Conservation (phyloP, 805 yeast genomes). For the Suhomyces vadensis region DNA sequence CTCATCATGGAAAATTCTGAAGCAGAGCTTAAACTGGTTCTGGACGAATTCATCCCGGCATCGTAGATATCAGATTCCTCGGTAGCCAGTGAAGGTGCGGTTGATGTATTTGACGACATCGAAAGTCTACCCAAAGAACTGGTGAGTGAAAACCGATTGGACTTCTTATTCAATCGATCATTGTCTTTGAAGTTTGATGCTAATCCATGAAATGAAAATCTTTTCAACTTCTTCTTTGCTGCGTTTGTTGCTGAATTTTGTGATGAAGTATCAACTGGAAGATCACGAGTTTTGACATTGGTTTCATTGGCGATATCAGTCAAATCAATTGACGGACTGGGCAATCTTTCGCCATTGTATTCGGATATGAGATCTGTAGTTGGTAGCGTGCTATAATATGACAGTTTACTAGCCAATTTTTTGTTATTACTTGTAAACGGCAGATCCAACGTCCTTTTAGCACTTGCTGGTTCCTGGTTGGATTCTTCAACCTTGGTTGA, state of each 20-base stretch:
- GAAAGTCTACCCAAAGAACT: conserved; percentile 12
- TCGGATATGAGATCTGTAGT: conserved; percentile 6
- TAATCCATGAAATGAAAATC: conserved; percentile 10
- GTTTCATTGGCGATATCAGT: conserved; percentile 1
- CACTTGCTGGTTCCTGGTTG: neutral
- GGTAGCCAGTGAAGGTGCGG: neutral
- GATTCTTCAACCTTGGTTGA: conserved; percentile 5
- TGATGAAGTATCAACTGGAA: neutral
- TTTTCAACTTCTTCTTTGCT: conserved; percentile 9
- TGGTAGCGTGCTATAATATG: conserved; percentile 15
- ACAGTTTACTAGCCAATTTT: conserved; percentile 10
- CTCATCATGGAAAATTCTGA: conserved; percentile 9
- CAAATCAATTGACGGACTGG: conserved; percentile 15
- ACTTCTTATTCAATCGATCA: neutral
- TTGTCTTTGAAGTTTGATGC: conserved; percentile 6
- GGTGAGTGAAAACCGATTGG: conserved; percentile 11
- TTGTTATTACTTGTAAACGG: conserved; percentile 4
- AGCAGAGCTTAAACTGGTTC: conserved; percentile 5
- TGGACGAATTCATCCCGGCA: conserved; percentile 6
- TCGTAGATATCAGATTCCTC: neutral
- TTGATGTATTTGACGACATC: neutral
- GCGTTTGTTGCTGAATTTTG: conserved; percentile 3
- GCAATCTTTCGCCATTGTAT: conserved; percentile 12
- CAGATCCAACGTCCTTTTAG: conserved; percentile 11
- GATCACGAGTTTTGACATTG: neutral